Conservation (phyloP, 2,329 filamentous ascomycete species). For the Arthrobotrys sinensis region DNA sequence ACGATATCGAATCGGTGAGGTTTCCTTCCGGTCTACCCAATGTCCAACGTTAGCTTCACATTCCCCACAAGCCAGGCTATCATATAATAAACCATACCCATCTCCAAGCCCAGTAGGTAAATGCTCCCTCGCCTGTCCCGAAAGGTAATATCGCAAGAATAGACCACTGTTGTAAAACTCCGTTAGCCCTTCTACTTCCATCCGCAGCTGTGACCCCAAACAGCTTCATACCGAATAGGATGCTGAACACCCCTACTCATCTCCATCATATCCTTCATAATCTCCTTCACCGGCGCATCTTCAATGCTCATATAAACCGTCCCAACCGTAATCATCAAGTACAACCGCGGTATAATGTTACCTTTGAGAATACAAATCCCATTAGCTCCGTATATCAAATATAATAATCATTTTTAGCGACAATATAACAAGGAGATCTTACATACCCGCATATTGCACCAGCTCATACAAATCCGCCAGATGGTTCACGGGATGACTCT, state of each 20-base stretch:
- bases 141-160: conserved; percentile 95
- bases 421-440: not conserved
- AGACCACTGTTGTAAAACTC: conserved; percentile 73
- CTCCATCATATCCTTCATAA: conserved; percentile 99
- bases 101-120: conserved; percentile 86
- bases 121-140: conserved; percentile 91
- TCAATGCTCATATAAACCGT: conserved; percentile 99
- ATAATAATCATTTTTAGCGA: not conserved
- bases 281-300: conserved; percentile 98
- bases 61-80: not conserved
- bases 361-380: conserved; percentile 73
- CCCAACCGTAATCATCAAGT: conserved; percentile 99
- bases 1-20: conserved; percentile 96
- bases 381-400: conserved; percentile 23
- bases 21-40: conserved; percentile 84
- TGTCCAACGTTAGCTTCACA: not conserved
- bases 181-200: conserved; percentile 15
- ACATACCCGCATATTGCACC: conserved; percentile 65
- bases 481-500: conserved; percentile 98
- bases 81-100: conserved; percentile 67
- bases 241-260: conserved; percentile 99
- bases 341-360: conserved; percentile 95
- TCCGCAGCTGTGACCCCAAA: not conserved
- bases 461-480: conserved; percentile 84
- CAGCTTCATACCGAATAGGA: conserved; percentile 77